Evolutionary conservation across 1,139 yeast species (phyloP), one percentile per base, ranked within the genome.

Genomic region (Yamadazyma conglobata): DNA sequence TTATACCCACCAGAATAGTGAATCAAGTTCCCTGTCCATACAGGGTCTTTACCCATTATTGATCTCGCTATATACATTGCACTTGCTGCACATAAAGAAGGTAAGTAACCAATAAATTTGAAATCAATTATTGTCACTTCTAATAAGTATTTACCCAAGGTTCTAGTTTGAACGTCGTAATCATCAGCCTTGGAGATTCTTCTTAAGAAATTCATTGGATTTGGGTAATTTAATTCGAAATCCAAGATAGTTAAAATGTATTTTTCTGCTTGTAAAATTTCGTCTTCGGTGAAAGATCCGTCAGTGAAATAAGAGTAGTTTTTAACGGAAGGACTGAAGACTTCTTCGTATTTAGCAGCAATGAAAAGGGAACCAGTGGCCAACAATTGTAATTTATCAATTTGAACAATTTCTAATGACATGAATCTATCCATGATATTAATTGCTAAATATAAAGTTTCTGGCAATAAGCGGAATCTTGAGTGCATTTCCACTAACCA

Each of bases 291-390:
- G 44, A 83, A 85, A 14, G 88, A 84, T 27, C 84, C 84, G 51
- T 86, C 95, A 26, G 95, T 84, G 46, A 86, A 87, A 53, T 83
- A 84, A 9, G 95, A 89, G 58, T 87, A 88, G 60, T 87, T 85
- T 46, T 79, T 77, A 34, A 88, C 86, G 23, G 93, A 79, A 10
- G 97, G 97, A 7, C 91, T 77, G 52, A 85, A 85, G 28, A 89
- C 95, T 60, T 89, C 97, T 61, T 89, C 97, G 54, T 86, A 88
- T 60, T 91, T 91, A 15, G 96, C 91, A 20, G 97, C 96, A 44
- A 89, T 84, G 58, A 89, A 87, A 42, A 91, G 59, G 14, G 94
- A 79, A 1, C 96, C 88, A 1, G 95, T 84, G 9, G 97, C 97
- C 28, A 89, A 77, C 35, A 89, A 68, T 64, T 91, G 98, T 37